Percentiles rank a stretch among this genome's conserved stretches.
phyloP scores from a whole-genome alignment of 495 filamentous ascomycete genomes.

The Penicillium nucicola region DNA sequence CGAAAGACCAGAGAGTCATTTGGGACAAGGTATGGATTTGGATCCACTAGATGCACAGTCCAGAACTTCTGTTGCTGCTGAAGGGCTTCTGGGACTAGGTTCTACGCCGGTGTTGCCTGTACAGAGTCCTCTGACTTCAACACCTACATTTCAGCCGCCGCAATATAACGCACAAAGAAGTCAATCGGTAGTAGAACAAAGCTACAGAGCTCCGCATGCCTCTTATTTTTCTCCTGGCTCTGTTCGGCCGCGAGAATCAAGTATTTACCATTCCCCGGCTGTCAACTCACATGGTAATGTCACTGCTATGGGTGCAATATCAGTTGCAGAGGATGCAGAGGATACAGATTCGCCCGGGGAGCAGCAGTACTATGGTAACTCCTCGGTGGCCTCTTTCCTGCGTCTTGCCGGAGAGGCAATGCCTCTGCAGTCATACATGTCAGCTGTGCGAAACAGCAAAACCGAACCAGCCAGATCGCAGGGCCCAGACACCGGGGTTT shows the following conservation, averaged over 20 bases:
- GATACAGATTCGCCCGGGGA: slow-evolving; percentile 24
- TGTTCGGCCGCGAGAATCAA: not conserved
- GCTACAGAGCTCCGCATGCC: not conserved
- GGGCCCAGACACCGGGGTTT: slow-evolving; percentile 15
- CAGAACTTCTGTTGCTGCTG: slow-evolving; percentile 20
- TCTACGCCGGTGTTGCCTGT: not conserved
- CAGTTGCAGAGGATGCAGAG: slow-evolving; percentile 21
- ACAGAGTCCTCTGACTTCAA: not conserved
- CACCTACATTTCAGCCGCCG: not conserved
- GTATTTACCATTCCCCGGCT: slow-evolving; percentile 14
- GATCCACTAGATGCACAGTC: slow-evolving; percentile 11
- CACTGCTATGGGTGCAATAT: slow-evolving; percentile 36
- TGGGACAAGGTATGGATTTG: not conserved
- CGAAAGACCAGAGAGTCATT: not conserved
- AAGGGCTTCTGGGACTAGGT: slow-evolving; percentile 21
- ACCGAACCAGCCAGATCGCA: not conserved
- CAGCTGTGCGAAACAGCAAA: slow-evolving; percentile 10
- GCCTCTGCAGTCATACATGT: slow-evolving; percentile 15
- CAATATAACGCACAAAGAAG: not conserved
- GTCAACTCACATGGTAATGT: slow-evolving; percentile 26
- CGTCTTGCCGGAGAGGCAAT: slow-evolving; percentile 30
- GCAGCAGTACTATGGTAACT: slow-evolving; percentile 42
- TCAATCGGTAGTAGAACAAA: not conserved
- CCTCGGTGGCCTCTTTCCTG: slow-evolving; percentile 43
- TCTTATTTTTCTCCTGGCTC: not conserved